Percentiles rank a stretch among this genome's conserved stretches.
phyloP scores from a whole-genome alignment of 495 filamentous ascomycete species.

The Letharia columbiana region DNA sequence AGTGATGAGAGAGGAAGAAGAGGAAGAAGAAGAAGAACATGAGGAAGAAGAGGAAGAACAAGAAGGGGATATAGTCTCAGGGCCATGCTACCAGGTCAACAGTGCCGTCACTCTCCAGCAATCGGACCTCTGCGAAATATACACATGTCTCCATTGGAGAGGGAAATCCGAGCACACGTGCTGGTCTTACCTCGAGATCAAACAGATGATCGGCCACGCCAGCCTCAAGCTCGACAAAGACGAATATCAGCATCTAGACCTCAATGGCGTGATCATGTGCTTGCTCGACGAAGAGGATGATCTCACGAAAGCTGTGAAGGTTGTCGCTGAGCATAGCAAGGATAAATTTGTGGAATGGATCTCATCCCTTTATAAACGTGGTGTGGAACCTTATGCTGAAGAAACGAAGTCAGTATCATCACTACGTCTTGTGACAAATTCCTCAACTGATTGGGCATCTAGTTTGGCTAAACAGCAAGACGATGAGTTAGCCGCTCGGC shows the following conservation, averaged over 20 bases:
- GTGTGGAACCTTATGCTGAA: too few species aligned
- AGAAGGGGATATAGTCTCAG: background rate
- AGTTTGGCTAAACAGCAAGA: too few species aligned
- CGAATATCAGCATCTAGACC: background rate
- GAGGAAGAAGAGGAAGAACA: background rate
- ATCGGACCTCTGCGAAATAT: background rate
- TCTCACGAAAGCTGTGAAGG: background rate
- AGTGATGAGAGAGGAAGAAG: too few species aligned
- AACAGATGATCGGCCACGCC: background rate
- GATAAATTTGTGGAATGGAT: background rate
- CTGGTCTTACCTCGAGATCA: background rate
- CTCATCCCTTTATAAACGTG: too few species aligned
- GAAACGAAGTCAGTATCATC: too few species aligned
- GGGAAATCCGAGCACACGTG: background rate
- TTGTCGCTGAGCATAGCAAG: background rate
- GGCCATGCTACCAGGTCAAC: background rate
- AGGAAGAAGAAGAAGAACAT: too few species aligned
- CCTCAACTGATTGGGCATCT: too few species aligned
- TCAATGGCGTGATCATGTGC: background rate
- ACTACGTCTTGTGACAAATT: too few species aligned
- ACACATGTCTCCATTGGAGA: background rate
- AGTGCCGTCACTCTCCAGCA: background rate
- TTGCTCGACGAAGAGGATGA: background rate
- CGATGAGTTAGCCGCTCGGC: too few species aligned
- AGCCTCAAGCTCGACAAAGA: background rate